Base-by-base conservation (phyloP, 2,329 filamentous ascomycete species). In the Talaromyces sp. region DNA sequence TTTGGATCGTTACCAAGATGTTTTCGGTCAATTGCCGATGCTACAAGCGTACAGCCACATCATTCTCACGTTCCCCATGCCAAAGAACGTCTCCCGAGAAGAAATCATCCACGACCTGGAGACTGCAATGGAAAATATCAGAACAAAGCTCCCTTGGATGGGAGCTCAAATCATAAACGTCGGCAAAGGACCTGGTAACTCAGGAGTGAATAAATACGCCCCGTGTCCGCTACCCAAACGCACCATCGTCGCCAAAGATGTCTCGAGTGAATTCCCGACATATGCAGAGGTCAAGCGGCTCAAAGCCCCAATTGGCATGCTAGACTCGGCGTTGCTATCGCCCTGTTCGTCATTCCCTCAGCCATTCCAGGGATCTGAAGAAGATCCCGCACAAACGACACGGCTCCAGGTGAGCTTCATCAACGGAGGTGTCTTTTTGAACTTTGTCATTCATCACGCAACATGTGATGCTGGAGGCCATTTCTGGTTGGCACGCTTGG, bases 121-220 rank as follows among this genome's bases (percentile, higher is more conserved):
- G 58, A 10, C 30, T 11, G 66, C 65, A n/a, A 57, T 60, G 30
- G 28, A 10, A 11, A 63, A 62, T 25, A 51, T 69, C 28, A 64
- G 52, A 8, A 28, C 58, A 3, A 57, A 58, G 62, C 32, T 66
- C 13, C 69, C 70, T 25, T 71, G 69, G 69, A 39, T 71, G n/a
- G 65, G 61, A 1, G 65, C 65, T 2, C 56, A 64, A 53, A 66
- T 71, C 1, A 22, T 69, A 22, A 63, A 63, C 55, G 19, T 64
- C 62, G 53, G 65, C 55, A 19, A 39, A 19, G 59, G 47, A 22
- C 55, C 49, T 5, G 59, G 32, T 2, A 53, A 32, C 19, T 44
- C 32, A 13, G 59, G 59, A 6, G n/a, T 57, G 4, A 54, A 44
- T 19, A 27, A 58, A 30, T 32, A 36, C 22, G 47, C 57, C 25